phyloP scores from a whole-genome alignment of 768 basidiomycete genomes.

The Pulveroboletus sp. region DNA sequence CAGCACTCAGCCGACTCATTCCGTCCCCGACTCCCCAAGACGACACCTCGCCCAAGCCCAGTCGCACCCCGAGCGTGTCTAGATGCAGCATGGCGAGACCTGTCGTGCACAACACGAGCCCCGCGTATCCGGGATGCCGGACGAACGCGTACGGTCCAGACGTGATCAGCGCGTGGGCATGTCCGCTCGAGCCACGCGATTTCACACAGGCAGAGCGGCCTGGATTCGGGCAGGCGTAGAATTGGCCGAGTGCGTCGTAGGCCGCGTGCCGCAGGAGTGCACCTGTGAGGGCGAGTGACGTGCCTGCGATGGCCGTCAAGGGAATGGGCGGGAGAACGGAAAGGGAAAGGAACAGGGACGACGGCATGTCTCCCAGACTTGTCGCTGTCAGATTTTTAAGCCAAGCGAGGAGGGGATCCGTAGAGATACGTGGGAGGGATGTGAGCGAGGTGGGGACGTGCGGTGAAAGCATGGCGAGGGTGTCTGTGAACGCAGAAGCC shows the following conservation, averaged over 20 bases:
- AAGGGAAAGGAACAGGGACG: neutral
- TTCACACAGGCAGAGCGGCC: constrained; percentile 4
- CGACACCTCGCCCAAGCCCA: neutral
- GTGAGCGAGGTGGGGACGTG: neutral
- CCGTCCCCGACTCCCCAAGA: neutral
- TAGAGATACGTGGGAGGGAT: neutral
- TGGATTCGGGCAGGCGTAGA: constrained; percentile 18
- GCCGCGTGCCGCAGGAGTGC: constrained; percentile 39
- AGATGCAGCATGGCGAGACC: constrained; percentile 16
- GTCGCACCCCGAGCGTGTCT: neutral
- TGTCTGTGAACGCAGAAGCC: constrained; percentile 10
- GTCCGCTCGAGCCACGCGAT: neutral
- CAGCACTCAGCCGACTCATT: constrained; percentile 20
- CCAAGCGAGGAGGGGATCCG: neutral
- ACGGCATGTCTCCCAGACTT: neutral
- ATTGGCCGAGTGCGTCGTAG: constrained; percentile 19
- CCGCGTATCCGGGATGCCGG: constrained; percentile 30
- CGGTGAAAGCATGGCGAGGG: constrained; percentile 6
- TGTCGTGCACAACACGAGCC: constrained; percentile 30
- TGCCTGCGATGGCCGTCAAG: constrained; percentile 31
- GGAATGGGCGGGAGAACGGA: neutral
- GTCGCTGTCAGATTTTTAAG: neutral
- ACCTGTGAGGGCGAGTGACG: constrained; percentile 36
- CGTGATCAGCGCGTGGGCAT: constrained; percentile 25
- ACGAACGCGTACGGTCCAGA: constrained; percentile 26